Conservation (phyloP, 2,329 filamentous ascomycete genomes). For the Trematosphaeria pertusa region DNA sequence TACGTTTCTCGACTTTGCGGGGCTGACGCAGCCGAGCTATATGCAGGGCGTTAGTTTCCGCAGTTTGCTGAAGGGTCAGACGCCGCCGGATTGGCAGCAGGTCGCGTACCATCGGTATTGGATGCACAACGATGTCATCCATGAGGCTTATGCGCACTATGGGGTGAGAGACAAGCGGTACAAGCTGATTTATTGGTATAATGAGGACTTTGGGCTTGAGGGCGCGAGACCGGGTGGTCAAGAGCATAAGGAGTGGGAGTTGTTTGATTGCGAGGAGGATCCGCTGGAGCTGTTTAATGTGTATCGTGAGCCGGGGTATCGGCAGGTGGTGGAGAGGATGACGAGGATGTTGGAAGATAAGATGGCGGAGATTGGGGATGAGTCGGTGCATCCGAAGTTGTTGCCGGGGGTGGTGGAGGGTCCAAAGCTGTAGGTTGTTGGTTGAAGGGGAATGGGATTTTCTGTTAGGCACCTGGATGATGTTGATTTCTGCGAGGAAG, state of each 20-base stretch:
- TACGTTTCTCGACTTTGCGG: slow-evolving; percentile 58
- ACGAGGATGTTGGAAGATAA: slow-evolving; percentile 48
- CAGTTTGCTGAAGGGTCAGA: slow-evolving; percentile 45
- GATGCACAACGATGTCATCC: slow-evolving; percentile 62
- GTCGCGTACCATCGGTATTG: slow-evolving; percentile 63
- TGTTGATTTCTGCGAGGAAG: no score
- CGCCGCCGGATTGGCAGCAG: slow-evolving; percentile 57
- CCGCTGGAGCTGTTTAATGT: slow-evolving; percentile 57
- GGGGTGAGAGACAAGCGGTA: slow-evolving; percentile 60
- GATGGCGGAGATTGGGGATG: slow-evolving; percentile 62
- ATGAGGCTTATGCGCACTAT: slow-evolving; percentile 61
- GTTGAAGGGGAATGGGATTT: no score
- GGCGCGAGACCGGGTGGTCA: slow-evolving; percentile 52
- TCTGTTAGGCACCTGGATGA: no score
- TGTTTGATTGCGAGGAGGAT: slow-evolving; percentile 62
- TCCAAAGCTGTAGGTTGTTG: no score
- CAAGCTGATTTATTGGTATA: slow-evolving; percentile 66
- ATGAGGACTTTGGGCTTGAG: slow-evolving; percentile 55
- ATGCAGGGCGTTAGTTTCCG: slow-evolving; percentile 61
- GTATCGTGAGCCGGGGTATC: slow-evolving; percentile 42
- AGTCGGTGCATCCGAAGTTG: slow-evolving; percentile 33
- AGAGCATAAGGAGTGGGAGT: slow-evolving; percentile 59
- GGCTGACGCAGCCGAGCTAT: slow-evolving; percentile 52
- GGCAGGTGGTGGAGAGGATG: slow-evolving; percentile 41
- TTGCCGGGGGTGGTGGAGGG: neutral